Percentiles rank a stretch among this genome's conserved stretches.
Conservation (phyloP, 148 eudicot species). For the Agrostemma githago region DNA sequence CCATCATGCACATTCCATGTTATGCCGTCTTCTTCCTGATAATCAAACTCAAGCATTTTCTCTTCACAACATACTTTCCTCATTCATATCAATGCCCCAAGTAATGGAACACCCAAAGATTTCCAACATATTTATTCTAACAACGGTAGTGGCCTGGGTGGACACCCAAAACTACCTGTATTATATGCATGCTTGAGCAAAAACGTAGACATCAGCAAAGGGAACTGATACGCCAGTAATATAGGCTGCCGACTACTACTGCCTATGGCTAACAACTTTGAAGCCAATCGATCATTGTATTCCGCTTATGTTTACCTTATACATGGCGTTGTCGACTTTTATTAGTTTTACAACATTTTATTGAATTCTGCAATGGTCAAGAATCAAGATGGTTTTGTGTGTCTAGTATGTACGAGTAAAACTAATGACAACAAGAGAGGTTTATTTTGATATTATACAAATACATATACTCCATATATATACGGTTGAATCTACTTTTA, state of each 20-base stretch:
- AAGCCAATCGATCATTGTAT: not conserved
- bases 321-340: not conserved
- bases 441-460: constrained; percentile 5
- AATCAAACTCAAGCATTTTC: constrained; percentile 59
- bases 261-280: not conserved
- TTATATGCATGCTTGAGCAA: too few relatives aligned
- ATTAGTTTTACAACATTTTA: constrained; percentile 13
- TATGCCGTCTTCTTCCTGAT: constrained; percentile 62
- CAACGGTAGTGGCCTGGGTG: not conserved
- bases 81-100: constrained; percentile 41
- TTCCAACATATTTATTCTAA: constrained; percentile 12
- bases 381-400: not conserved
- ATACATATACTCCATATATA: not conserved
- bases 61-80: constrained; percentile 59
- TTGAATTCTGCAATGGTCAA: not conserved
- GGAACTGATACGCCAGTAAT: too few relatives aligned
- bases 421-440: constrained; percentile 4
- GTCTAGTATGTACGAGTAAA: constrained; percentile 13
- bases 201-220: too few relatives aligned
- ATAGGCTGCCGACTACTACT: not conserved
- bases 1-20: constrained; percentile 80
- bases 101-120: constrained; percentile 9
- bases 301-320: not conserved
- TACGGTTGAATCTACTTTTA: too few relatives aligned
- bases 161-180: too few relatives aligned